These are phyloP conservation scores for Paulownia fortunei DNA, from an alignment of 257 asterid genomes.

Conservation along the genomic window DNA sequence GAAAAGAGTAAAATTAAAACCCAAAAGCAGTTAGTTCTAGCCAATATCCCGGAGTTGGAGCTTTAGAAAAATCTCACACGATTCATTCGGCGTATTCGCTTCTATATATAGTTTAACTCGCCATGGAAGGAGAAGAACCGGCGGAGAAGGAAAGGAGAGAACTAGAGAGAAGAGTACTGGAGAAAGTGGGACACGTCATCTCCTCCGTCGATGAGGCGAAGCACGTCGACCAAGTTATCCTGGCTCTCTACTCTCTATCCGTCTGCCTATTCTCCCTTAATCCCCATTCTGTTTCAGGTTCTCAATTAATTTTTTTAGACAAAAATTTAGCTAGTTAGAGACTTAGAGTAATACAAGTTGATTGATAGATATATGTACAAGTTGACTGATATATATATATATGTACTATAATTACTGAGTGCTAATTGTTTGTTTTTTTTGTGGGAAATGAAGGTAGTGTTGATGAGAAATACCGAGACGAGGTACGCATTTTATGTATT, in stretches of 20 bases:
- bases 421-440: neutral
- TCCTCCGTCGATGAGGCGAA: conserved; percentile 55
- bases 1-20: neutral
- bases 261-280: conserved; percentile 62
- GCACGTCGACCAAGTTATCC: conserved; percentile 73
- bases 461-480: conserved; percentile 55
- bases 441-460: conserved; percentile 53
- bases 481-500: conserved; percentile 47
- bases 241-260: conserved; percentile 79
- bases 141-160: conserved; percentile 37
- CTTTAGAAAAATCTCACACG: neutral
- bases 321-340: neutral
- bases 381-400: neutral
- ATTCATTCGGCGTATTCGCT: conserved; percentile 15
- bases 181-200: conserved; percentile 66
- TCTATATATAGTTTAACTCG: neutral
- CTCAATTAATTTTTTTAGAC: neutral
- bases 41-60: neutral
- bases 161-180: conserved; percentile 55
- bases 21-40: neutral
- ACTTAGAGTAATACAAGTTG: neutral
- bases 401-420: neutral
- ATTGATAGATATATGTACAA: neutral
- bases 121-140: conserved; percentile 44
- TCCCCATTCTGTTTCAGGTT: conserved; percentile 60